Conservation (phyloP, 2,329 filamentous ascomycete genomes). For the Colletotrichum melonis region DNA sequence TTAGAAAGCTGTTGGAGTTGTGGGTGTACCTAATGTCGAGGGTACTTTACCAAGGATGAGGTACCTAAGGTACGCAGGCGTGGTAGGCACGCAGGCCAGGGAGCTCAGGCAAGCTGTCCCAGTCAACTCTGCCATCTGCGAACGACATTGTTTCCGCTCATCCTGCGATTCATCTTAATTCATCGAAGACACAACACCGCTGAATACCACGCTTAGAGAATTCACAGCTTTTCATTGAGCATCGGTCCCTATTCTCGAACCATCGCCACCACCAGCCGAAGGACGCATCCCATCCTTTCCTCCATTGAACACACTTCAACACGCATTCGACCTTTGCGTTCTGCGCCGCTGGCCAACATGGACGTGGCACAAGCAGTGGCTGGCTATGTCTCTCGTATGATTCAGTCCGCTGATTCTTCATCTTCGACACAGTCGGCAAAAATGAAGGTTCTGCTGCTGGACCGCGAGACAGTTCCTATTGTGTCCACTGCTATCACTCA, state of each 20-base stretch:
- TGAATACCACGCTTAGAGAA: not conserved
- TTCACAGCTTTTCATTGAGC: not conserved
- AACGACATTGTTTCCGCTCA: not conserved
- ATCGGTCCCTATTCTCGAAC: too few relatives aligned
- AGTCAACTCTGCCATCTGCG: not conserved
- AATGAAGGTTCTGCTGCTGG: conserved; percentile 97
- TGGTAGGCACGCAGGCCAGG: not conserved
- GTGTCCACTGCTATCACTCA: conserved; percentile 96
- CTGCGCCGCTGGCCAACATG: conserved; percentile 67
- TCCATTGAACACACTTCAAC: not conserved
- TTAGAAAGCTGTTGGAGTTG: not conserved
- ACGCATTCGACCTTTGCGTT: not conserved
- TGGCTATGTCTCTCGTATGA: conserved; percentile 96
- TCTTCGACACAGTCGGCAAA: conserved; percentile 79
- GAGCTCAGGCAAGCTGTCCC: conserved; percentile 11
- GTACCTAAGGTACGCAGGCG: not conserved
- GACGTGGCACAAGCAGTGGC: conserved; percentile 93
- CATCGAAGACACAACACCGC: not conserved
- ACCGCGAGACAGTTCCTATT: conserved; percentile 93
- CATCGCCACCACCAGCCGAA: not conserved
- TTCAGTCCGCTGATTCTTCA: conserved; percentile 81
- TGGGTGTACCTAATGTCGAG: not conserved
- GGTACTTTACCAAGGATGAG: not conserved
- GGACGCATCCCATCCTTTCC: not conserved
- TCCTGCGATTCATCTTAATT: not conserved